These are phyloP conservation scores for Balamuthia mandrillaris DNA, from an alignment of 208 protist genomes.

Conservation along the genomic window DNA sequence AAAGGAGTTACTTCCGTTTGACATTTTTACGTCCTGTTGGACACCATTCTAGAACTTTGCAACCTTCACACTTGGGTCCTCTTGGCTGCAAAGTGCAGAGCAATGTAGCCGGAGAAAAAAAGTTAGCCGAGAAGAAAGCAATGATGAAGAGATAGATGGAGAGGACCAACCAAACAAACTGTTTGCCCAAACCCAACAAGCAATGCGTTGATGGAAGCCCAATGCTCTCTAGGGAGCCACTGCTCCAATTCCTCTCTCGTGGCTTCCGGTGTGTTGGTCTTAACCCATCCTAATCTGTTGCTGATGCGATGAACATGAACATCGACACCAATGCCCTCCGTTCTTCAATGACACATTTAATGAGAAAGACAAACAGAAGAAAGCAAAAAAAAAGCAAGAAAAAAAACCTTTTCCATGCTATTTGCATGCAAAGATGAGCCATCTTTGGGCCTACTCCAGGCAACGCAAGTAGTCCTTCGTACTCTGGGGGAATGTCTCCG, in stretches of 20 bases:
- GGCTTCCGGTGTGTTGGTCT: constrained; percentile 78
- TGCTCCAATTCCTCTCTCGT: constrained; percentile 75
- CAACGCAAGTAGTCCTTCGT: constrained; percentile 31
- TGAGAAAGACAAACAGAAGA: not conserved
- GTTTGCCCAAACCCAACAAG: constrained; percentile 92
- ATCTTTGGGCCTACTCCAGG: constrained; percentile 91
- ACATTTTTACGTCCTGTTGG: not conserved
- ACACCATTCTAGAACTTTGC: not conserved
- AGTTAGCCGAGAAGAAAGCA: not conserved
- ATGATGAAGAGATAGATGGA: not conserved
- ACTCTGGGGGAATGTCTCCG: constrained; percentile 34
- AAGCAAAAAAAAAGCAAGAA: not conserved
- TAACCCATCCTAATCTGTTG: constrained; percentile 84
- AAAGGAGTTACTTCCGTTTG: no score
- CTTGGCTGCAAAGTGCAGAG: not conserved
- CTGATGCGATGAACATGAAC: constrained; percentile 89
- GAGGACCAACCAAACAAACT: not conserved
- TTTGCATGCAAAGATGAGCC: constrained; percentile 76
- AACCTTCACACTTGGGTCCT: not conserved
- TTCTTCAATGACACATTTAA: no score
- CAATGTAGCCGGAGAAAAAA: not conserved
- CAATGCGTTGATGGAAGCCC: constrained; percentile 83
- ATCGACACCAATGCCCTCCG: constrained; percentile 88
- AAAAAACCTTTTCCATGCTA: constrained; percentile 29
- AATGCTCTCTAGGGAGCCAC: constrained; percentile 62